Base-by-base conservation (phyloP, 73 alveolate species). In the Paramecium sonneborni region DNA sequence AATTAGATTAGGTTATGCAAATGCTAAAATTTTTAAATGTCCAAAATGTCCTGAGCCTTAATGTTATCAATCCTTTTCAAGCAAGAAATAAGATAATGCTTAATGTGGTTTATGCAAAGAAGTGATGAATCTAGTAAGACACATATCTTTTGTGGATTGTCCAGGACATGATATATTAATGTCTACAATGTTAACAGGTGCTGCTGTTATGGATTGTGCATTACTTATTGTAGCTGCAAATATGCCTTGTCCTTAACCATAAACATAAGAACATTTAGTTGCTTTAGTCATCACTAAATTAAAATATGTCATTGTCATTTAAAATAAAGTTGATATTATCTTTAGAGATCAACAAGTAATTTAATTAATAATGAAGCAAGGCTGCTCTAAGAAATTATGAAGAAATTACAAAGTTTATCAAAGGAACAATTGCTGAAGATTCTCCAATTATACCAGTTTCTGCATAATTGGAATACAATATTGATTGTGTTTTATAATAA, bases 191-290 rank as follows among this genome's bases (percentile, higher is more conserved):
- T 94, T 99, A 35, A 99, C 99, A 70, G 99, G 99, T 26, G 99
- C 99, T 8, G 99, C 99, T 26, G 99, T 99, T 76, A 98, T 98
- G 99, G 99, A 99, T 95, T 99, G 99, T 39, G 99, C 99, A 35
- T 91, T 97, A 43, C 93, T 97, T 30, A 79, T 98, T 23, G 96
- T 93, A 28, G 99, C 99, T 23, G 99, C 99, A 3, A 98, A 99
- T 93, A 99, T 97, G 94, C 93, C 98, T 15, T 98, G 99, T 92
- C 99, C 99, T 32, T 98, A 97, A 93, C 99, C 99, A 3, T 97
- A 99, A 95, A 99, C 99, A 34, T 90, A 97, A n/a, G 99, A 99
- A 93, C 99, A 99, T 92, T 91, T 99, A 72, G 99, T 99, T n/a
- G 99, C 99, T 5, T 97, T 98, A 46, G 99, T 98, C 86, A 98